A percentile compares a stretch with the other conserved stretches of the same genome.
These are phyloP conservation scores for Coemansia sp. DNA, from an alignment of 192 early-diverging fungal genomes.

Conservation along the genomic window DNA sequence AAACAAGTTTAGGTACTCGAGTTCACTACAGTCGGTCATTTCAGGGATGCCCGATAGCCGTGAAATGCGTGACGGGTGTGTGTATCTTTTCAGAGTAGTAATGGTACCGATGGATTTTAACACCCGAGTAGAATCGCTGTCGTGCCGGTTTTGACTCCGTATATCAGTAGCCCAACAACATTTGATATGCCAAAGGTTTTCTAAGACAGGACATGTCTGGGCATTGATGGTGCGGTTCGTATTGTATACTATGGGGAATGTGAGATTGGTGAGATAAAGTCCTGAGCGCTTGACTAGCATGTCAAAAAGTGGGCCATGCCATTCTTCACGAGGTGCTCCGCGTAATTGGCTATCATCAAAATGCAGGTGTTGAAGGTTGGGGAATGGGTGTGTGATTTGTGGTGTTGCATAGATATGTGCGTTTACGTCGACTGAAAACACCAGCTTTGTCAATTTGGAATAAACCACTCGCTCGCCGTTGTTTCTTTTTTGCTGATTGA, in stretches of 20 bases:
- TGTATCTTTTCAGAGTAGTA: constrained; percentile 22
- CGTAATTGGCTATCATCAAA: constrained; percentile 30
- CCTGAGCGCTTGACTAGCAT: constrained; percentile 24
- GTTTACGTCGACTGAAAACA: constrained; percentile 29
- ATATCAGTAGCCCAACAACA: constrained; percentile 49
- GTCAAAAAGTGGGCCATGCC: constrained; percentile 47
- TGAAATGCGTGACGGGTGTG: constrained; percentile 45
- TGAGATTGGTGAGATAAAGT: constrained; percentile 17
- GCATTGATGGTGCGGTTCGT: constrained; percentile 27
- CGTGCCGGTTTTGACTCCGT: constrained; percentile 9
- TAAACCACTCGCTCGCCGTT: too few species aligned
- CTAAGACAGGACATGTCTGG: constrained; percentile 30
- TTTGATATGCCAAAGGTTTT: constrained; percentile 41
- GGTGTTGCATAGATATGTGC: constrained; percentile 17
- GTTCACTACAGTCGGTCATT: constrained; percentile 7
- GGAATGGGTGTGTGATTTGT: constrained; percentile 5
- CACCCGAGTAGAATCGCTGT: constrained; percentile 45
- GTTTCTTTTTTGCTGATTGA: too few species aligned
- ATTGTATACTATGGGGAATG: constrained; percentile 50
- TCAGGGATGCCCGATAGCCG: constrained; percentile 22
- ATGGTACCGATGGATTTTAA: constrained; percentile 31
- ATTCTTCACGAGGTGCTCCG: constrained; percentile 39
- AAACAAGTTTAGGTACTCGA: constrained; percentile 28
- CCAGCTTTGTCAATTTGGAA: too few species aligned
- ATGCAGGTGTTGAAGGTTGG: constrained; percentile 29